A percentile compares a stretch with the other conserved stretches of the same genome.
Conservation (phyloP, 768 basidiomycete species). For the Agaricus blazei region DNA sequence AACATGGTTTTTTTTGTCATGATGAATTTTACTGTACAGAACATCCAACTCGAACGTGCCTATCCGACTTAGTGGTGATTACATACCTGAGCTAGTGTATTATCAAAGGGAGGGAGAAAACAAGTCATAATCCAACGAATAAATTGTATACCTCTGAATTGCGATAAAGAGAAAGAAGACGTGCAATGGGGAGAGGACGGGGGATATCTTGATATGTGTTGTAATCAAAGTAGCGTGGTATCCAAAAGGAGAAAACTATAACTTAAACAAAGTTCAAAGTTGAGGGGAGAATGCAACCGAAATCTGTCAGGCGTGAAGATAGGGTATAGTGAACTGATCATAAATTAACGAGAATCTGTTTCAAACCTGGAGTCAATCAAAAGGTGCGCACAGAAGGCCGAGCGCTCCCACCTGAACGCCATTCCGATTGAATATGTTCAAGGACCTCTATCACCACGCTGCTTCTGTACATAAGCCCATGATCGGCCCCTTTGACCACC, state of each 20-base stretch:
- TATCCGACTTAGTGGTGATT: constrained; percentile 4
- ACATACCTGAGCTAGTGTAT: constrained; percentile 7
- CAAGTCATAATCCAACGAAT: constrained; percentile 3
- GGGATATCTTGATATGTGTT: constrained; percentile 10
- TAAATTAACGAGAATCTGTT: background rate
- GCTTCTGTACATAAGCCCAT: constrained; percentile 90
- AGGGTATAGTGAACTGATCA: background rate
- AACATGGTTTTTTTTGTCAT: background rate
- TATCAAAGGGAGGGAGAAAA: background rate
- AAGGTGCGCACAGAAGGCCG: background rate
- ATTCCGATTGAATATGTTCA: constrained; percentile 60
- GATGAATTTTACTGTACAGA: constrained; percentile 1
- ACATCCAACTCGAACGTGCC: background rate
- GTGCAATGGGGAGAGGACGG: background rate
- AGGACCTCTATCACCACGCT: constrained; percentile 82
- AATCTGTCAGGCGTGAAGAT: background rate
- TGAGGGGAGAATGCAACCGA: background rate
- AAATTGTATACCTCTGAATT: constrained; percentile 15
- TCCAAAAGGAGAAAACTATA: background rate
- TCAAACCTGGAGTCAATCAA: background rate
- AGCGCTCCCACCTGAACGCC: constrained; percentile 28
- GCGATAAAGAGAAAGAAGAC: constrained; percentile 8
- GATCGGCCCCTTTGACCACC: constrained; percentile 85
- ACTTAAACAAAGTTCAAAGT: background rate
- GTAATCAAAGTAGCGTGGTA: background rate